Percentiles rank a stretch among this genome's conserved stretches.
phyloP scores from a whole-genome alignment of 2,329 filamentous ascomycete genomes.

The Waltergamsia citrina region DNA sequence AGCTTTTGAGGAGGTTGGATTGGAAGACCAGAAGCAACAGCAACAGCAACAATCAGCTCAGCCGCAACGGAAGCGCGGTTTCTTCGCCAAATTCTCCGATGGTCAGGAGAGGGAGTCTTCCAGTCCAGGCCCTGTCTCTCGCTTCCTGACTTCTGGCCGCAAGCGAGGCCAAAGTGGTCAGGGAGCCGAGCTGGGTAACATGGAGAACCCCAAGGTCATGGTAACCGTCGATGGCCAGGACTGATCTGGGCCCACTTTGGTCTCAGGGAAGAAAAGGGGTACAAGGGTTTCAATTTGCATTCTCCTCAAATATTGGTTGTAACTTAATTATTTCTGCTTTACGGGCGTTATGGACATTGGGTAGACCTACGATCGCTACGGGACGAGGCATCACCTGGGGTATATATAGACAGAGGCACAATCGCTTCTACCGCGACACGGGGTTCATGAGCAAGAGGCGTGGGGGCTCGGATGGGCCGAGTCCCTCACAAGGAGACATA shows the following conservation, averaged over 20 bases:
- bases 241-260: no score
- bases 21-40: conserved; percentile 60
- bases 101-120: conserved; percentile 20
- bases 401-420: not conserved
- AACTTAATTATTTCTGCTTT: not conserved
- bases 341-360: not conserved
- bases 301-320: not conserved
- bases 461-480: not conserved
- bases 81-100: conserved; percentile 72
- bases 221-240: conserved; percentile 11
- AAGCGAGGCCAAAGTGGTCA: conserved; percentile 59
- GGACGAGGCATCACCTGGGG: not conserved
- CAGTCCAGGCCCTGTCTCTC: conserved; percentile 26
- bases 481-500: not conserved
- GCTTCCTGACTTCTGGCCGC: conserved; percentile 61
- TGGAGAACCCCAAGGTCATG: conserved; percentile 35
- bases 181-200: conserved; percentile 60
- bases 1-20: conserved; percentile 80
- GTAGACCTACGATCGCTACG: not conserved
- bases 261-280: no score
- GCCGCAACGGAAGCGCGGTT: conserved; percentile 47
- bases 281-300: no score
- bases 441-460: not conserved
- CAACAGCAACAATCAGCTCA: conserved; percentile 1
- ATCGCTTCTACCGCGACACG: not conserved